Percentiles rank a stretch among this genome's conserved stretches.
Evolutionary conservation across 768 basidiomycete genomes (phyloP).

Genomic region (Mycena vulgaris): DNA sequence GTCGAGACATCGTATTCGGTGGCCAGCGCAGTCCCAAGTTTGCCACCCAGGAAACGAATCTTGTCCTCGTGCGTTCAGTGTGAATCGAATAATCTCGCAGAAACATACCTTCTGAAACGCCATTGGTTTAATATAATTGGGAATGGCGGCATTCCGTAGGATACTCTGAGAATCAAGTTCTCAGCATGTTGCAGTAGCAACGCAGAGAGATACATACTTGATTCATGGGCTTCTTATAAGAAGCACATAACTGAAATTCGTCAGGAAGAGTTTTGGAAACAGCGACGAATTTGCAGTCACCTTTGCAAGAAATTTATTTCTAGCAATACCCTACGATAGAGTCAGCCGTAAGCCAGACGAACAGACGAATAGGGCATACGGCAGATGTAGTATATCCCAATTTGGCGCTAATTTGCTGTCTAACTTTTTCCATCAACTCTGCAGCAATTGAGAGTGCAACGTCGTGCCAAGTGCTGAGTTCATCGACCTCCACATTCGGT

Average conservation of each 20-base stretch:
- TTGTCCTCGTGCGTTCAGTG: conserved; percentile 47
- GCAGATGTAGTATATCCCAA: conserved; percentile 97
- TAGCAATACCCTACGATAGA: conserved; percentile 79
- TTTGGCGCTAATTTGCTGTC: conserved; percentile 74
- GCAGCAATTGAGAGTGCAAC: conserved; percentile 91
- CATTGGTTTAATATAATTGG: conserved; percentile 86
- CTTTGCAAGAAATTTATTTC: conserved; percentile 97
- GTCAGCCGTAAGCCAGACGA: background rate
- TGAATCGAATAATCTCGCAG: background rate
- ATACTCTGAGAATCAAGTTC: conserved; percentile 71
- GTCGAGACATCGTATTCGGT: conserved; percentile 91
- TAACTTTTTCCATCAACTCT: conserved; percentile 84
- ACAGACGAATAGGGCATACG: conserved; percentile 60
- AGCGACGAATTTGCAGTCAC: conserved; percentile 55
- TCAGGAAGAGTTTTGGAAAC: conserved; percentile 8
- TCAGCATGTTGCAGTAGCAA: background rate
- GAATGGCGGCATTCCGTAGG: conserved; percentile 86
- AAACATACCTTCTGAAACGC: conserved; percentile 85
- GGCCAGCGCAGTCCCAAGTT: conserved; percentile 90
- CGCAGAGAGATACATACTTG: conserved; percentile 66
- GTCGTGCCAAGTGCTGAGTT: conserved; percentile 86
- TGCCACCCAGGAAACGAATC: conserved; percentile 97
- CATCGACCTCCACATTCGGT: conserved; percentile 44
- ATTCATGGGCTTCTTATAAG: conserved; percentile 91
- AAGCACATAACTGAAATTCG: conserved; percentile 80